phyloP scores from a whole-genome alignment of 2,329 filamentous ascomycete species.

The Lachnellula subtilissima region DNA sequence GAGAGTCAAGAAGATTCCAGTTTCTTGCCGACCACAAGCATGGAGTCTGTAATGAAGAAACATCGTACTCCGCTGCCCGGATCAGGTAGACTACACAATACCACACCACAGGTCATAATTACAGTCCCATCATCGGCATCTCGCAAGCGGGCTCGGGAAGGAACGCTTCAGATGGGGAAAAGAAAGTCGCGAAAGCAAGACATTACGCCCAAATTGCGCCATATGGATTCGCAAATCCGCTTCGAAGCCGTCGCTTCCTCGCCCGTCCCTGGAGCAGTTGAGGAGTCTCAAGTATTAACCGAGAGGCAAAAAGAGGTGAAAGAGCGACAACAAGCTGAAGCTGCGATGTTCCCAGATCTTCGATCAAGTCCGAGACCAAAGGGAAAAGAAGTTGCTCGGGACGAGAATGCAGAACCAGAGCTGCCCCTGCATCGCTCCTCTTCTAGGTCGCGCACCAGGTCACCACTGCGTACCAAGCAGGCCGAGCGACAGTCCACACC shows the following conservation, averaged over 20 bases:
- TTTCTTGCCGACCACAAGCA: constrained; percentile 10
- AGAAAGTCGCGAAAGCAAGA: constrained; percentile 32
- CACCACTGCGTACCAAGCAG: not conserved
- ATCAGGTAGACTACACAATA: constrained; percentile 7
- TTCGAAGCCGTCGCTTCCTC: constrained; percentile 67
- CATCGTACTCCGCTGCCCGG: constrained; percentile 8
- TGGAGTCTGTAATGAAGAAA: constrained; percentile 6
- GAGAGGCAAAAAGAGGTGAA: constrained; percentile 75
- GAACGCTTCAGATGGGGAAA: constrained; percentile 32
- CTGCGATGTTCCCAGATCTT: constrained; percentile 64
- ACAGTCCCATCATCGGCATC: constrained; percentile 3
- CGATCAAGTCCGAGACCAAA: constrained; percentile 45
- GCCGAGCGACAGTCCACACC: constrained; percentile 24
- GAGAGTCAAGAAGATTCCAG: constrained; percentile 30
- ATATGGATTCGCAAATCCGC: constrained; percentile 78
- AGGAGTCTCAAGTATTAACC: constrained; percentile 70
- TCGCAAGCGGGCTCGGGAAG: constrained; percentile 21
- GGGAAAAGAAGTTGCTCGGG: constrained; percentile 9
- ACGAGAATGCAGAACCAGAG: constrained; percentile 22
- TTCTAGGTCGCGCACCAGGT: constrained; percentile 13
- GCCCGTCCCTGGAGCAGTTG: constrained; percentile 40
- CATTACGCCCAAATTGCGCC: constrained; percentile 54
- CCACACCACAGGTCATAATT: constrained; percentile 24
- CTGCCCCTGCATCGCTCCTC: constrained; percentile 21
- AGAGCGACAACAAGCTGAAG: constrained; percentile 62